Percentiles rank a stretch among this genome's conserved stretches.
Conservation (phyloP, 208 protist genomes). For the Acanthamoeba comandoni region DNA sequence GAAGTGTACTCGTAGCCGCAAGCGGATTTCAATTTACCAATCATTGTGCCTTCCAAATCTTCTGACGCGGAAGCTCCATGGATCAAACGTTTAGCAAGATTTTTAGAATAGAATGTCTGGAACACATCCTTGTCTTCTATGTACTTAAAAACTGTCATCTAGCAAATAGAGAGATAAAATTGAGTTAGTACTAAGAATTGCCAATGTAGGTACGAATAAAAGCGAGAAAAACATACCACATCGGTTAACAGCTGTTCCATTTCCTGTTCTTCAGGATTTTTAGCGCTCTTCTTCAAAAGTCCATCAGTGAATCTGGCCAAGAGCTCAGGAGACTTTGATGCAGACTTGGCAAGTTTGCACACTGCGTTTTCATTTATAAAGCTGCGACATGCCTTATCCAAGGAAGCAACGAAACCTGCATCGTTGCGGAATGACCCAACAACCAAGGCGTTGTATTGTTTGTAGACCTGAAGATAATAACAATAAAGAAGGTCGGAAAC, state of each 20-base stretch:
- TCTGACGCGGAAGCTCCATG: conserved; percentile 84
- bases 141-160: conserved; percentile 89
- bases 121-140: conserved; percentile 93
- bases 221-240: conserved; percentile 72
- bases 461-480: conserved; percentile 82
- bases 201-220: background rate
- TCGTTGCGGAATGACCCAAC: conserved; percentile 83
- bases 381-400: conserved; percentile 87
- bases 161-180: background rate
- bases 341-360: conserved; percentile 79
- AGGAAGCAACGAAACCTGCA: conserved; percentile 82
- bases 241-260: conserved; percentile 86
- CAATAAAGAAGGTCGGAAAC: conserved; percentile 52
- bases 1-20: conserved; percentile 89
- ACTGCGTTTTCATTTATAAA: conserved; percentile 91
- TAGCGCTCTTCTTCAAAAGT: conserved; percentile 87
- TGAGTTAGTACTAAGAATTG: conserved; percentile 8
- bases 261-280: conserved; percentile 85
- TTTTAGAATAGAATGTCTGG: conserved; percentile 89
- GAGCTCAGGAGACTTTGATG: conserved; percentile 87
- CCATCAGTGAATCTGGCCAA: conserved; percentile 88
- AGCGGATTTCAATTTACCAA: conserved; percentile 86
- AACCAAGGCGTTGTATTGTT: conserved; percentile 86
- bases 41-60: conserved; percentile 88
- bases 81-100: conserved; percentile 88